Base-by-base conservation (phyloP, 2,329 filamentous ascomycete genomes). In the Sporothrix euskadiensis region DNA sequence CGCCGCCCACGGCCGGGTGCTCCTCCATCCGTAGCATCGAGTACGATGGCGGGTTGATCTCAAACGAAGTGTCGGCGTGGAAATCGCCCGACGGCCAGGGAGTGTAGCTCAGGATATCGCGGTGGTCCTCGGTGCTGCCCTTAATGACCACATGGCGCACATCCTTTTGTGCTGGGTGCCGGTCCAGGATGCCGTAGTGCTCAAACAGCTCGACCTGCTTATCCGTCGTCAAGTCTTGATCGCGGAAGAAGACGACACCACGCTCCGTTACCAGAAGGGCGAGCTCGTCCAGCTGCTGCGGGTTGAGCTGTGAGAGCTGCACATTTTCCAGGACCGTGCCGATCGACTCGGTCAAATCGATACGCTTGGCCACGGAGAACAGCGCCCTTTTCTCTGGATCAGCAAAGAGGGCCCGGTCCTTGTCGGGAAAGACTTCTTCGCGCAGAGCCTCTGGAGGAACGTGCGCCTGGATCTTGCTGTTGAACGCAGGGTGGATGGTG, bases 21-120 rank as follows among this genome's bases (percentile, higher is more conserved):
- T 85, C 83, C 76, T 86, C 83, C 83, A 86, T 86, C 22, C 84
- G 80, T 12, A 87, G 79, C n/a, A 87, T 76, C 0, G 84, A 86
- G 74, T 86, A 87, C 1, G 82, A 84, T 0, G 85, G 85, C 1
- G 85, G 84, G 74, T 87, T 86, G 74, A 85, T 81, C 77, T 87
- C 85, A 74, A 86, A 86, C 0, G 82, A 84, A 1, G 84, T 86
- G 76, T 87, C 85, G 39, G 85, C 83, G 73, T 86, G 85, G 74
- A 83, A 86, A 65, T 85, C 85, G 4, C 79, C 82, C 9, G 78
- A 81, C 1, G 82, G 82, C 83, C 84, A 86, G 0, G 84, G 84
- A 0, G 85, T 86, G 76, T 86, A 85, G 35, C 81, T 83, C 1
- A 80, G 75, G 1, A 84, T 78, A 73, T 83, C 81, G 10, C 85